Conservation (phyloP, 2,329 filamentous ascomycete species). For the Sporothrix inflata region DNA sequence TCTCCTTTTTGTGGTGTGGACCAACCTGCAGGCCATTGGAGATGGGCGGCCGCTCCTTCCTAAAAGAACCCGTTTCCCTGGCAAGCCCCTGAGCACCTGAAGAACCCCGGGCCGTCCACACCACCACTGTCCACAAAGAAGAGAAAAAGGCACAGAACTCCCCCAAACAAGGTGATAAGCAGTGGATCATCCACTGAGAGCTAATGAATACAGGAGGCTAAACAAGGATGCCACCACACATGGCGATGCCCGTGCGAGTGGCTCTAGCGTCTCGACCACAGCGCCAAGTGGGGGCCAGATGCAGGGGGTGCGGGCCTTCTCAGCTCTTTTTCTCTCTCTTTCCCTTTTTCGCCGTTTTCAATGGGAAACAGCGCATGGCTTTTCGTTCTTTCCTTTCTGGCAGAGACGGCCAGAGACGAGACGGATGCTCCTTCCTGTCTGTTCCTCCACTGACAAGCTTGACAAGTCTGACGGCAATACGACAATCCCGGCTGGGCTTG, state of each 20-base stretch:
- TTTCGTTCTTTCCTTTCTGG: neutral
- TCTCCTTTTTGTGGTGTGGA: neutral
- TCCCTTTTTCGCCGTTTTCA: neutral
- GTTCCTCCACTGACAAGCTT: neutral
- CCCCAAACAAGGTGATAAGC: constrained; percentile 6
- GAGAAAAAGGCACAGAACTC: neutral
- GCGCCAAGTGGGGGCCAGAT: constrained; percentile 24
- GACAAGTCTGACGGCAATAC: neutral
- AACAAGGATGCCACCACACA: constrained; percentile 20
- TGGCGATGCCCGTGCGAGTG: constrained; percentile 24
- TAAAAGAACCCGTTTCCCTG: constrained; percentile 19
- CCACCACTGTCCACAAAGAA: neutral
- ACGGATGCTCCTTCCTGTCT: neutral
- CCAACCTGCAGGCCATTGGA: neutral
- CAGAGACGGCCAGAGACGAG: neutral
- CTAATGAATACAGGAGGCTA: constrained; percentile 21
- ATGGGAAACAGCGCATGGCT: neutral
- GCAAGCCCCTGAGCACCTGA: constrained; percentile 5
- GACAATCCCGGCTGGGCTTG: neutral
- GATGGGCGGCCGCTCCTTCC: constrained; percentile 15
- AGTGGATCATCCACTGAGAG: neutral
- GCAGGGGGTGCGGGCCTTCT: constrained; percentile 23
- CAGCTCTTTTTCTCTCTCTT: neutral
- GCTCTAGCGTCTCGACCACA: constrained; percentile 18
- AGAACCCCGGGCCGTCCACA: neutral